Evolutionary conservation across 179 eudicot genomes (phyloP), one percentile per base, ranked within the genome.

Genomic region (Beta macrorhiza): DNA sequence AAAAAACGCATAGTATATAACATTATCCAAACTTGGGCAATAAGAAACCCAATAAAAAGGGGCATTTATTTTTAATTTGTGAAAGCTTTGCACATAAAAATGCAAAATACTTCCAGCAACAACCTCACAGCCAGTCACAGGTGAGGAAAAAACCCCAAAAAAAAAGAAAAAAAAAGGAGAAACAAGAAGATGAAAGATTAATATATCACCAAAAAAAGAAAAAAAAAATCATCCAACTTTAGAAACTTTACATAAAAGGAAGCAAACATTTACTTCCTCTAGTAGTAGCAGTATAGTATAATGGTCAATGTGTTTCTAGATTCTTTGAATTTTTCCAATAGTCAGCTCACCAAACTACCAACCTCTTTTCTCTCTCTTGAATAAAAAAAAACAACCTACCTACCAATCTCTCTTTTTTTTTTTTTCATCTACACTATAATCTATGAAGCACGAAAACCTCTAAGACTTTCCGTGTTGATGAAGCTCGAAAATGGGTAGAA

Each of bases 271-370:
- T n/a, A 49, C 58, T 53, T 12, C 49, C 45, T 75, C 44, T 44
- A 12, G 37, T 75, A 75, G 51, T 37, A 63, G 22, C 44, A 53
- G 44, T 25, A 65, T 65, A 11, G 42, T 22, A 64, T 51, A 72
- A 5, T 4, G 52, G 37, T 51, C 61, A 73, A 22, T 61, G 63
- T 72, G 70, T 67, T 74, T 49, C 63, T 62, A 25, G 25, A 61
- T 72, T 52, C 69, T 64, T 42, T 22, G 10, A 14, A 32, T 29
- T 2, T 63, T 80, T 73, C 78, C 62, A 79, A 73, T 62, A 52
- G 83, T 74, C 83, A 74, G 67, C 74, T 49, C 78, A 74, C 72
- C 76, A 52, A 74, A 29, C 69, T 56, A 53, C 81, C 61, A 57
- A 32, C 42, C 58, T 49, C 37, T 32, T 32, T 32, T 32, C 37